phyloP scores from a whole-genome alignment of 257 asterid species.

The Primulina tabacum region DNA sequence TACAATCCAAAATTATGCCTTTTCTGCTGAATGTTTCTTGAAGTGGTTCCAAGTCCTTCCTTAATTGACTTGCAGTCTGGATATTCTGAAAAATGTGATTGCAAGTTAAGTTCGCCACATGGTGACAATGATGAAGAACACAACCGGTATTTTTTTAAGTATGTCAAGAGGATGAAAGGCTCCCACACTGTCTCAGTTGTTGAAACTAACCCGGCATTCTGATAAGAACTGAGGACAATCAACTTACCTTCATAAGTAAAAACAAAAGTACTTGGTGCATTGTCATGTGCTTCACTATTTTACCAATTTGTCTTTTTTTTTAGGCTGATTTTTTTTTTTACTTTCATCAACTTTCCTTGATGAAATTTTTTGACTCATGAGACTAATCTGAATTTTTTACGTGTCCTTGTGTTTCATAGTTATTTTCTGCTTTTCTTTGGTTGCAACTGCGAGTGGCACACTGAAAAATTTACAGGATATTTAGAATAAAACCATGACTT shows the following conservation, averaged over 20 bases:
- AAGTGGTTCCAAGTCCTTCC: no score
- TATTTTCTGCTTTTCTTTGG: neutral
- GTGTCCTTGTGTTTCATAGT: slow-evolving; percentile 3
- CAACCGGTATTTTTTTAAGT: slow-evolving; percentile 34
- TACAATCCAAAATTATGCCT: no score
- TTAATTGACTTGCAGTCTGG: slow-evolving; percentile 24
- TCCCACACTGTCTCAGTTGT: slow-evolving; percentile 25
- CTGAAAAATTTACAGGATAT: slow-evolving; percentile 2
- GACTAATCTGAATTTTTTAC: neutral
- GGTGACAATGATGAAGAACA: slow-evolving; percentile 13
- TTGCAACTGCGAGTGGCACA: slow-evolving; percentile 14
- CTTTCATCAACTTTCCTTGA: neutral
- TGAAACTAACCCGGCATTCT: slow-evolving; percentile 25
- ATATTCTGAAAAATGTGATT: slow-evolving; percentile 23
- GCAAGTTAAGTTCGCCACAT: slow-evolving; percentile 25
- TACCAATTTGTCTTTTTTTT: neutral
- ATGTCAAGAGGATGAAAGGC: slow-evolving; percentile 38
- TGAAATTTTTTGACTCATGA: slow-evolving; percentile 3
- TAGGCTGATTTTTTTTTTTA: slow-evolving; percentile 18
- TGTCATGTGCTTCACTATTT: neutral
- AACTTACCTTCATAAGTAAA: slow-evolving; percentile 6
- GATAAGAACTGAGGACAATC: slow-evolving; percentile 19
- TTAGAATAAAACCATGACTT: slow-evolving; percentile 15
- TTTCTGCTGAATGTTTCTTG: no score
- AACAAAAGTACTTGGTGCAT: slow-evolving; percentile 3